Base-by-base conservation (phyloP, 78 protist species). In the Dictyostelium citrinum region DNA sequence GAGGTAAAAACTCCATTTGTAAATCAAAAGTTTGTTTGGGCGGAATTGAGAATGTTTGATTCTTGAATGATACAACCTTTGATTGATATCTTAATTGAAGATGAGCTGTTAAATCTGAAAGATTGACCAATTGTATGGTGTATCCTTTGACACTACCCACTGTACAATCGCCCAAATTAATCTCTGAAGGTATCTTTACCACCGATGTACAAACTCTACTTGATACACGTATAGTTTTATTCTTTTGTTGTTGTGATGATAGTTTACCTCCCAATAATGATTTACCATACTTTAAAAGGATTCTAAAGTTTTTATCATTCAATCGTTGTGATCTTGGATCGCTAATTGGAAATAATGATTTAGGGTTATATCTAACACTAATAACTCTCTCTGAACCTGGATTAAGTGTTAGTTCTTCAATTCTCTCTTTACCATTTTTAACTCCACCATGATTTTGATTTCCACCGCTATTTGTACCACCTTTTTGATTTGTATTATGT, bases 111-210 rank as follows among this genome's bases (percentile, higher is more conserved):
- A 96, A 72, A 45, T 93, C 97, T 0, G 95, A 77, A 17, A 51
- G 70, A 58, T 96, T 96, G 2, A 17, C 9, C 7, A 94, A 14
- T 24, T 46, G 75, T 1, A 86, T 39, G 2, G 22, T 45, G 17
- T 49, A 39, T 3, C 58, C 17, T 29, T 74, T 46, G 2, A 6
- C 12, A 17, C n/a, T 60, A 20, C 91, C 95, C 6, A 96, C 94
- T 8, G 91, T 80, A 37, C 86, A 72, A 27, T 94, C 97, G 45
- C 97, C 97, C 3, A 96, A 78, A 68, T 94, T 90, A 10, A 94
- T 12, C 68, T 46, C 86, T 58, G 60, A n/a, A 20, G 92, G 88
- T 17, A 95, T 72, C 33, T 22, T 31, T 33, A 95, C 72, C 29
- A 14, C 46, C 1, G 96, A 91, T 33, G 83, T n/a, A 35, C 97